Conservation (phyloP, 306 rosid genomes). For the Lathyrus aphaca region DNA sequence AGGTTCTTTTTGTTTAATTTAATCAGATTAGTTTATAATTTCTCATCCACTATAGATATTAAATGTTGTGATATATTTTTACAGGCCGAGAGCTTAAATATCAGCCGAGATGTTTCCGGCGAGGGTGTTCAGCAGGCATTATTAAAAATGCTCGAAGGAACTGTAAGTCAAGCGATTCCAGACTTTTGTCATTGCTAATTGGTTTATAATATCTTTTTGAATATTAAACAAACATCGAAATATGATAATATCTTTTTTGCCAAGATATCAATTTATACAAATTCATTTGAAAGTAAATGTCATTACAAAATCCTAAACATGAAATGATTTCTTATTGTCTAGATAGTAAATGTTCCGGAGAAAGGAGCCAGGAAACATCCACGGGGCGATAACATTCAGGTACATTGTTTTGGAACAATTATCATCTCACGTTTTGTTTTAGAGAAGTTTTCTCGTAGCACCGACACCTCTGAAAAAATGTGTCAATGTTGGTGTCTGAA, state of each 20-base stretch:
- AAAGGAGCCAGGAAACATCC: slow-evolving; percentile 97
- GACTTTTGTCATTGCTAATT: slow-evolving; percentile 22
- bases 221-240: not conserved
- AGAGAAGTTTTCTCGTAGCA: not conserved
- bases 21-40: slow-evolving; percentile 4
- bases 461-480: too few relatives aligned
- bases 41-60: slow-evolving; percentile 33
- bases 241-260: too few relatives aligned
- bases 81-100: slow-evolving; percentile 93
- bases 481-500: too few relatives aligned
- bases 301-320: slow-evolving; percentile 41
- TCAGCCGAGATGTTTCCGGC: slow-evolving; percentile 97
- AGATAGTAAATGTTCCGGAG: slow-evolving; percentile 98
- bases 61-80: slow-evolving; percentile 32
- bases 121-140: slow-evolving; percentile 99
- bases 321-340: slow-evolving; percentile 53
- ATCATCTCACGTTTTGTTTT: slow-evolving; percentile 14
- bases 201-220: slow-evolving; percentile 20
- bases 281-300: slow-evolving; percentile 15
- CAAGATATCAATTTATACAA: not conserved
- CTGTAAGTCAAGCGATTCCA: slow-evolving; percentile 62
- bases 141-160: slow-evolving; percentile 98
- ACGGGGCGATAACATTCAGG: slow-evolving; percentile 97
- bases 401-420: slow-evolving; percentile 41
- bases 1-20: slow-evolving; percentile 55